Evolutionary conservation across 176 grass and related monocot genomes (phyloP), one percentile per base, ranked within the genome.

Genomic region (Zizania latifolia): DNA sequence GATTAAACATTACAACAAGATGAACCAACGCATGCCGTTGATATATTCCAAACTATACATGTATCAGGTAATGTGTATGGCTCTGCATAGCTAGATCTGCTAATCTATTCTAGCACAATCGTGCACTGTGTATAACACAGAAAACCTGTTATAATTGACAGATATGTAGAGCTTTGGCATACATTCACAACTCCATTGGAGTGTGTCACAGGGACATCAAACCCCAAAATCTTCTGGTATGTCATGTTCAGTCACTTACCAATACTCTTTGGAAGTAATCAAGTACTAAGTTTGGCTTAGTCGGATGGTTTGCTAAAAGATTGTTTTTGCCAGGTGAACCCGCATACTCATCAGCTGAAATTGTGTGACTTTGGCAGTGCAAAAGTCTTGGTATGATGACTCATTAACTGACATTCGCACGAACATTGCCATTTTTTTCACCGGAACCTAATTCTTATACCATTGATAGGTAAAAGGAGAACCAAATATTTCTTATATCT

Each of bases 151-250:
- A 55, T 66, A 30, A 80, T 79, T 89, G 6, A 76, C 89, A 96
- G 92, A 96, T 96, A 40, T 96, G 86, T 65, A 96, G 94, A 77
- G 83, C 90, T 32, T 74, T 97, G 77, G 85, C 94, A 19, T 93
- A 91, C 41, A 88, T 97, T 63, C 94, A 97, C 74, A 76, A 85
- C 58, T 72, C 68, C 73, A 91, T 93, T 65, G 94, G 90, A 68
- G 90, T 97, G 17, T 97, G 94, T 70, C 94, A 97, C 80, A 90
- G 94, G 56, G 94, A 97, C 45, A 97, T 97, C 76, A 97, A 97
- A 55, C 94, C 94, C 23, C 94, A 97, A 80, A 97, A 97, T 91
- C 74, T 97, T 59, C 83, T 97, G 85, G 94, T 97, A 62, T 55
- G 50, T 72, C 22, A 22, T n/a, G n/a, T n/a, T n/a, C n/a, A n/a